Percentiles rank a stretch among this genome's conserved stretches.
These are phyloP conservation scores for Coemansia sp. DNA, from an alignment of 192 early-diverging fungal genomes.

Conservation along the genomic window DNA sequence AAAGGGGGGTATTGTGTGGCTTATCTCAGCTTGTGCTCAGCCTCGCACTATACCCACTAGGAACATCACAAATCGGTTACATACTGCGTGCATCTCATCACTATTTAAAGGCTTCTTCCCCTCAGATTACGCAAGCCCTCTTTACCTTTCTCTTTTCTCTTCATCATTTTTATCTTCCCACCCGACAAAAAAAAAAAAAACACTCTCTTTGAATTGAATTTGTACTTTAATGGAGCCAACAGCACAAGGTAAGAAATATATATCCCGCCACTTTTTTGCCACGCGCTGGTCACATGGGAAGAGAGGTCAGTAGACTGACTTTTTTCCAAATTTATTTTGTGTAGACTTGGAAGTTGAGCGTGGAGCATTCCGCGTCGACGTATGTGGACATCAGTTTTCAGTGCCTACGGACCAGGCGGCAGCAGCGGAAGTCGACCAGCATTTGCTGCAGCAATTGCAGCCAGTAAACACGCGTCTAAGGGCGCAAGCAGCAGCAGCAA, in stretches of 20 bases:
- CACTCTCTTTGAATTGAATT: not conserved
- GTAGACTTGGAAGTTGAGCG: slow-evolving; percentile 17
- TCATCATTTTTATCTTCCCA: not conserved
- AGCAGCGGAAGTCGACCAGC: slow-evolving; percentile 16
- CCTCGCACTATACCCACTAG: not conserved
- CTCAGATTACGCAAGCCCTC: not conserved
- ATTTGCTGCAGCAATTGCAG: slow-evolving; percentile 18
- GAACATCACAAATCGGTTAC: not conserved
- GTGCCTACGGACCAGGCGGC: slow-evolving; percentile 32
- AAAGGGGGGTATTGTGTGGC: not conserved
- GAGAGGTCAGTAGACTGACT: not conserved
- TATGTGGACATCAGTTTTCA: slow-evolving; percentile 48
- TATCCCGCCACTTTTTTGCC: not conserved
- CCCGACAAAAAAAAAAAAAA: not conserved
- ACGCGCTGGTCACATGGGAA: not conserved
- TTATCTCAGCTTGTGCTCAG: not conserved
- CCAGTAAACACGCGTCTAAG: slow-evolving; percentile 16
- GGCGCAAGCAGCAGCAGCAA: slow-evolving; percentile 16
- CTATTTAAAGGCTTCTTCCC: not conserved
- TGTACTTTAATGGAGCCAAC: slow-evolving; percentile 7
- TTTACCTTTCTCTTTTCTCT: slow-evolving; percentile 2
- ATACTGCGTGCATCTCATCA: not conserved
- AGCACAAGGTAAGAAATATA: not conserved
- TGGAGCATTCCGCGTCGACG: slow-evolving; percentile 50
- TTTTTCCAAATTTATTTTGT: not conserved